Evolutionary conservation across 192 early-diverging fungal genomes (phyloP).

Genomic region (Rhizoclosmatium globosum): DNA sequence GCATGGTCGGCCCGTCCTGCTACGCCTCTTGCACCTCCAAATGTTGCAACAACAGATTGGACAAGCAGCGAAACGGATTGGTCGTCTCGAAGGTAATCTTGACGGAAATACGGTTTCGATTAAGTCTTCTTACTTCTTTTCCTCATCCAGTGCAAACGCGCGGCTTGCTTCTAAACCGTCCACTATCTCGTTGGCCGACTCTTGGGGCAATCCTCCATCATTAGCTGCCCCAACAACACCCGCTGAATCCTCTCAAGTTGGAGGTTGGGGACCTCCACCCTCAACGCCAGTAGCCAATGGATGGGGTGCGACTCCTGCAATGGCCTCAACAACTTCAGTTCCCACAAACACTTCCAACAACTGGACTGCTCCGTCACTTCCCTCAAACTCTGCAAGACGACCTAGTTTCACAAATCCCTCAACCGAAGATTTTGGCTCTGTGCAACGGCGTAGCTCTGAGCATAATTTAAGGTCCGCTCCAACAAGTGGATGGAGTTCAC

Average conservation of each 20-base stretch:
- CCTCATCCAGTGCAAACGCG: too few species aligned
- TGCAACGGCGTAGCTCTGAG: too few species aligned
- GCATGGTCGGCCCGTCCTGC: not conserved
- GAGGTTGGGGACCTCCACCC: slow-evolving; percentile 12
- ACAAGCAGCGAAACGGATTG: slow-evolving; percentile 7
- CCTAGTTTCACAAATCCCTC: not conserved
- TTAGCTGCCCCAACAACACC: not conserved
- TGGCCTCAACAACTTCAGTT: not conserved
- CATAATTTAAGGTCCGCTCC: not conserved
- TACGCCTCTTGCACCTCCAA: slow-evolving; percentile 9
- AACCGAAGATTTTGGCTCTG: not conserved
- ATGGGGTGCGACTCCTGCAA: not conserved
- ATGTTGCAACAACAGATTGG: not conserved
- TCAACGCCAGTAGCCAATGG: not conserved
- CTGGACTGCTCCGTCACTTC: not conserved
- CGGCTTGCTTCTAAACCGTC: too few species aligned
- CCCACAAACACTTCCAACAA: not conserved
- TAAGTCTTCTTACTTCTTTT: too few species aligned
- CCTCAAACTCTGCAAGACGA: not conserved
- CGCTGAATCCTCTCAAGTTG: too few species aligned
- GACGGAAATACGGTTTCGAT: too few species aligned
- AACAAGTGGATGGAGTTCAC: slow-evolving; percentile 1
- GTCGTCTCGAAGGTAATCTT: slow-evolving; percentile 14
- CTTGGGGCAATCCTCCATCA: not conserved
- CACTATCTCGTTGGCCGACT: not conserved